Evolutionary conservation across 495 filamentous ascomycete genomes (phyloP), one percentile per base, ranked within the genome.

Genomic region (Hypoxylon intermedium): DNA sequence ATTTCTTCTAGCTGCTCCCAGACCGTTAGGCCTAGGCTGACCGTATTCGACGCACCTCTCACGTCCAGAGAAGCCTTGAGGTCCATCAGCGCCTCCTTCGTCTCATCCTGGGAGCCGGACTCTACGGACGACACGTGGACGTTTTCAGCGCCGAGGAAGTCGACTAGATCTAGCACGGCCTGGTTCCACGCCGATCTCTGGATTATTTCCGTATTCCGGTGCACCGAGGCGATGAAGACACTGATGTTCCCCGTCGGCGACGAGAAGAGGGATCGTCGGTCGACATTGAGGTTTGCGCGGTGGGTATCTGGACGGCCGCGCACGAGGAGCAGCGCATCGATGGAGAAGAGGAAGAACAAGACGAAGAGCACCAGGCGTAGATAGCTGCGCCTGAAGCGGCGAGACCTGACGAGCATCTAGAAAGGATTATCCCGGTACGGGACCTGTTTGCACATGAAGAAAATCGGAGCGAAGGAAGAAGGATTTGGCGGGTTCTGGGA

Each of bases 51-150:
- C 9, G 88, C 82, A 3, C 76, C 75, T 19, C 82, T 63, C 19
- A 71, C 65, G 20, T 79, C 82, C 12, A 91, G 73, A 30, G 79
- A 69, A 0, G 30, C 41, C 49, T 89, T 82, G 5, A 92, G 73
- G 4, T 83, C 79, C 26, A 70, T 70, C 53, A 92, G 67, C 13
- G 83, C 85, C 6, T 73, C 79, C 64, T 88, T 89, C 9, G 84
- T 83, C 45, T 83, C 72, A 72, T 90, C 87, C 70, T 82, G 87
- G 44, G 86, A 89, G 2, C 87, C 87, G 21, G 82, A 87, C 58
- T 90, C 87, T 55, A 82, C 79, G n/a, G 89, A 77, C n/a, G 81
- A 84, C 21, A 91, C 72, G 58, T 83, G 87, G 5, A 89, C 75
- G 57, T 89, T 89, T n/a, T 78, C 76, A 0, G 82, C 66, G 0